These are phyloP conservation scores for Cercospora zeae-maydis DNA, from an alignment of 2,329 filamentous ascomycete species.

Conservation along the genomic window DNA sequence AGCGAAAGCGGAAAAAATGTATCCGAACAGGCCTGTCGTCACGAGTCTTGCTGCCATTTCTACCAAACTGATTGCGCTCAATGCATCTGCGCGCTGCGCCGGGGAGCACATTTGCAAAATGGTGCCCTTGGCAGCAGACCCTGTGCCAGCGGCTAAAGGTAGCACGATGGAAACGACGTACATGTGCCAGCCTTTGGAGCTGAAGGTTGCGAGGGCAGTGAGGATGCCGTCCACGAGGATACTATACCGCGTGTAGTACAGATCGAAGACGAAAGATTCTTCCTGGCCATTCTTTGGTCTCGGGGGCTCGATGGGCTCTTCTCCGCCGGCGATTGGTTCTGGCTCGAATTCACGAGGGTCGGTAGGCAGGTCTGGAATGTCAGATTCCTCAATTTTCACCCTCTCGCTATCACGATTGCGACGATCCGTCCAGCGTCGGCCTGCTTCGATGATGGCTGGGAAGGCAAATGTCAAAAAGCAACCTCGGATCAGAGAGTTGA, in stretches of 20 bases:
- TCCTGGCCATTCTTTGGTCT: constrained; percentile 28
- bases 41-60: constrained; percentile 64
- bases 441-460: constrained; percentile 43
- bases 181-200: constrained; percentile 63
- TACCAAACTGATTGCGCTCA: constrained; percentile 66
- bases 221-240: constrained; percentile 62
- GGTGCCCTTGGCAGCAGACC: constrained; percentile 67
- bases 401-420: constrained; percentile 31
- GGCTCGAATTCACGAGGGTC: constrained; percentile 37
- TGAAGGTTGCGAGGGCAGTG: constrained; percentile 61
- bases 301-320: constrained; percentile 45
- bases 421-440: constrained; percentile 44
- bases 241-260: constrained; percentile 64
- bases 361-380: constrained; percentile 28
- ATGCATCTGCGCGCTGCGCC: constrained; percentile 60
- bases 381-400: constrained; percentile 17
- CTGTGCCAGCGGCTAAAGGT: constrained; percentile 66
- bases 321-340: constrained; percentile 36
- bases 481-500: constrained; percentile 46
- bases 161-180: constrained; percentile 63
- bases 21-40: constrained; percentile 62
- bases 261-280: constrained; percentile 59
- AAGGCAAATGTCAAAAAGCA: constrained; percentile 46
- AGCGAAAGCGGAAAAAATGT: constrained; percentile 63
- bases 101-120: constrained; percentile 67